A percentile compares a stretch with the other conserved stretches of the same genome.
These are phyloP conservation scores for Talaromyces adpressus DNA, from an alignment of 495 filamentous ascomycete genomes.

Conservation along the genomic window DNA sequence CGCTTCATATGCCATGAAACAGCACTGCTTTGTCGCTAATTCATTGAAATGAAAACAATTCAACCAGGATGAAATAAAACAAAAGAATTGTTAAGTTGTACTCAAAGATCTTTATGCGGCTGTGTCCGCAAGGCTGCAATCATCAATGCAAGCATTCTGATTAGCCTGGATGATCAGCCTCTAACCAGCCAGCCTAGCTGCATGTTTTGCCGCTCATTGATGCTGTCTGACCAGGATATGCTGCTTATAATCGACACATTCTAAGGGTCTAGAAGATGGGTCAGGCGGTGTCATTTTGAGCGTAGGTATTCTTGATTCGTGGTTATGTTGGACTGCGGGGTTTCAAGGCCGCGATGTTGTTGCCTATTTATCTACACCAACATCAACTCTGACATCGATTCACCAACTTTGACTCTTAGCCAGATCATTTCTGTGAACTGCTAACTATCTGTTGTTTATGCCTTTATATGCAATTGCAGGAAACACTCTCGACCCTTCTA, in stretches of 20 bases:
- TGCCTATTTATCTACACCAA: neutral
- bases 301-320: neutral
- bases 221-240: neutral
- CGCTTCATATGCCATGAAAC: neutral
- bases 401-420: neutral
- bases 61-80: neutral
- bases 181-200: neutral
- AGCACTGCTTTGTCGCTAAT: neutral
- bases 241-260: neutral
- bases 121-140: neutral
- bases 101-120: neutral
- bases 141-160: neutral
- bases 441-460: neutral
- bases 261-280: neutral
- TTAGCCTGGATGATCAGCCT: neutral
- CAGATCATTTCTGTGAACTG: neutral
- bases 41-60: neutral
- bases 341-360: neutral
- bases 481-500: neutral
- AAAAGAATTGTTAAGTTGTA: neutral
- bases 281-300: neutral
- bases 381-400: neutral
- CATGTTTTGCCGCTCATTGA: neutral
- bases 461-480: too few species aligned
- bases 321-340: neutral